Percentiles rank a stretch among this genome's conserved stretches.
Conservation (phyloP, 176 grass and related monocot species). For the Aegilops speltoides region DNA sequence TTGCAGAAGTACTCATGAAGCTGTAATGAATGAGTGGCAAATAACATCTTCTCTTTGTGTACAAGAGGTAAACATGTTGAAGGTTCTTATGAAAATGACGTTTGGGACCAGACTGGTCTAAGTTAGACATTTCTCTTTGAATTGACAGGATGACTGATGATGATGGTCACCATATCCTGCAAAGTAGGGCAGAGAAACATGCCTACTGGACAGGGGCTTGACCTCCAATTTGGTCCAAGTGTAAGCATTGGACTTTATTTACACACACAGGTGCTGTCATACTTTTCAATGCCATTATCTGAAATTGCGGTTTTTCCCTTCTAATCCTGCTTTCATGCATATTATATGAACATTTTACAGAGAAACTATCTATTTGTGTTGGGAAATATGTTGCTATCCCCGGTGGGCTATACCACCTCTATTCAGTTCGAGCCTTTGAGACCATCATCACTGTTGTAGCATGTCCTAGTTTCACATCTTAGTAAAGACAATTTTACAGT, state of each 20-base stretch:
- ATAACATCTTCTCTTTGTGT: slow-evolving; percentile 18
- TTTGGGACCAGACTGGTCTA: background rate
- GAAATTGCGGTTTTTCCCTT: background rate
- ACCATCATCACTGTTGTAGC: background rate
- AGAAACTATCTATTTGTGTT: background rate
- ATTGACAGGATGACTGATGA: slow-evolving; percentile 12
- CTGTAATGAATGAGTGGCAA: slow-evolving; percentile 10
- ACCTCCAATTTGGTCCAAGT: background rate
- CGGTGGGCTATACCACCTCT: background rate
- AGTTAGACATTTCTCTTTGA: background rate
- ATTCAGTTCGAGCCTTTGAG: background rate
- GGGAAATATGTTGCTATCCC: background rate
- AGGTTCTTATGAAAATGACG: slow-evolving; percentile 3
- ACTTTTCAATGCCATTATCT: background rate
- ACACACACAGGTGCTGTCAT: slow-evolving; percentile 2
- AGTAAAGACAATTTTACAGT: background rate
- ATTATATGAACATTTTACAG: background rate
- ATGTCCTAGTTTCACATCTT: background rate
- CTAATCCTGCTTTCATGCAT: background rate
- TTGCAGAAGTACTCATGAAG: background rate
- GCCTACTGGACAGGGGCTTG: background rate
- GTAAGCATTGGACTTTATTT: background rate
- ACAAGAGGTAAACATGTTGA: slow-evolving; percentile 18
- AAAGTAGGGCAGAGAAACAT: background rate
- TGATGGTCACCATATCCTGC: background rate